phyloP scores from a whole-genome alignment of 768 basidiomycete species.

The Termitomyces sp. region DNA sequence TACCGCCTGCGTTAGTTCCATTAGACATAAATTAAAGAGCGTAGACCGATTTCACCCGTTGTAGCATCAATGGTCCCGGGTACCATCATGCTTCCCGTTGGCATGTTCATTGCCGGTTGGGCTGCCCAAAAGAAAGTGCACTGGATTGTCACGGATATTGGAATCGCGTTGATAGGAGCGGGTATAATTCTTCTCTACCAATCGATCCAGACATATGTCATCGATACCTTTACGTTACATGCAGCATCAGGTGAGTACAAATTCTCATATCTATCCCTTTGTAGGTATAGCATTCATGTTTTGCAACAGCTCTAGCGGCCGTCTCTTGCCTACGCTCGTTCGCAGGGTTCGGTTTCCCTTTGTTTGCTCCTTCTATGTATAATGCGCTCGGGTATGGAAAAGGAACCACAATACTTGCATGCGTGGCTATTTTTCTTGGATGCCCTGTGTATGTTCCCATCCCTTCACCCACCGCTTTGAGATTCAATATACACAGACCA shows the following conservation, averaged over 20 bases:
- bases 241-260: slow-evolving; percentile 52
- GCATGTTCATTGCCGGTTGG: slow-evolving; percentile 71
- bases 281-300: not conserved
- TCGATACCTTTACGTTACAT: slow-evolving; percentile 61
- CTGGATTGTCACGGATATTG: slow-evolving; percentile 72
- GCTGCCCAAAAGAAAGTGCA: slow-evolving; percentile 47
- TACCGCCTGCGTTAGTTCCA: slow-evolving; percentile 39
- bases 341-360: slow-evolving; percentile 70
- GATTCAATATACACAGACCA: slow-evolving; percentile 18
- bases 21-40: not conserved
- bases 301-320: slow-evolving; percentile 51
- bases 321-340: slow-evolving; percentile 57
- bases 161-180: slow-evolving; percentile 49
- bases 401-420: slow-evolving; percentile 62
- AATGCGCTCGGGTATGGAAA: slow-evolving; percentile 61
- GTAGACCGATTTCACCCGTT: not conserved
- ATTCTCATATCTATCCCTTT: not conserved
- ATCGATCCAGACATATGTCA: slow-evolving; percentile 59
- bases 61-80: slow-evolving; percentile 57
- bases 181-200: slow-evolving; percentile 62
- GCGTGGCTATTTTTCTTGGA: slow-evolving; percentile 50
- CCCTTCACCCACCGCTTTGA: not conserved
- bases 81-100: slow-evolving; percentile 55
- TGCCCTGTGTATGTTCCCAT: slow-evolving; percentile 44
- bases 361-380: slow-evolving; percentile 75